Conservation (phyloP, 192 early-diverging fungal genomes). For the Umbelopsis vinacea region DNA sequence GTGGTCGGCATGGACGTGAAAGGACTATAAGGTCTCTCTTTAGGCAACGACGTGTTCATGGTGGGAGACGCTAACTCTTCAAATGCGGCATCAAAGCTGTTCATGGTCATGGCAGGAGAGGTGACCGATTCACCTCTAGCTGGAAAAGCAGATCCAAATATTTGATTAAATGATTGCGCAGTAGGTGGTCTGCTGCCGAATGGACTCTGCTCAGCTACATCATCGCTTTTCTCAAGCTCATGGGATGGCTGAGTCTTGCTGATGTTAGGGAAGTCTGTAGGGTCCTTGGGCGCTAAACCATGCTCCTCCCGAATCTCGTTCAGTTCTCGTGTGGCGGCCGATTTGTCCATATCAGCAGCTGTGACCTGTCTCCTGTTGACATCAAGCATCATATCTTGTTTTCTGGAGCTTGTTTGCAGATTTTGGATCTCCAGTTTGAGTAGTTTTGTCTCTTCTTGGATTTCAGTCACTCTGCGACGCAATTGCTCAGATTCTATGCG, state of each 20-base stretch:
- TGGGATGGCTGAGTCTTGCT: no score
- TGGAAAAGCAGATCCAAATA: not conserved
- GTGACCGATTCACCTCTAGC: not conserved
- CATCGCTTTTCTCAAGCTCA: not conserved
- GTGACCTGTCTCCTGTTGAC: constrained; percentile 67
- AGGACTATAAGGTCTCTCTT: constrained; percentile 6
- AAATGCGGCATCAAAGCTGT: constrained; percentile 18
- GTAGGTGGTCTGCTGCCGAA: not conserved
- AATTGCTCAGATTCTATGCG: constrained; percentile 54
- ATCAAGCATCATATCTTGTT: constrained; percentile 64
- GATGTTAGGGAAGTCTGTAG: not conserved
- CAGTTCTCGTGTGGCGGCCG: constrained; percentile 59
- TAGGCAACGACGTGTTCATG: constrained; percentile 1
- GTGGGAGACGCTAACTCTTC: constrained; percentile 6
- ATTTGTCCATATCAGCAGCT: constrained; percentile 64
- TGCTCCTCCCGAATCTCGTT: constrained; percentile 42
- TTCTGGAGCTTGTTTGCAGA: constrained; percentile 58
- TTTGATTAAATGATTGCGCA: constrained; percentile 3
- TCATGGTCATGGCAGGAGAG: constrained; percentile 10
- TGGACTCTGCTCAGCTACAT: not conserved
- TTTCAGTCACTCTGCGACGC: constrained; percentile 48
- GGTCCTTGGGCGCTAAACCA: constrained; percentile 3
- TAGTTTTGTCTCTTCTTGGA: constrained; percentile 57
- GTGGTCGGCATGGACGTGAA: not conserved
- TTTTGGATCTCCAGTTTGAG: constrained; percentile 60